A percentile compares a stretch with the other conserved stretches of the same genome.
These are phyloP conservation scores for Annulohypoxylon bovei DNA, from an alignment of 495 filamentous ascomycete species.

Conservation along the genomic window DNA sequence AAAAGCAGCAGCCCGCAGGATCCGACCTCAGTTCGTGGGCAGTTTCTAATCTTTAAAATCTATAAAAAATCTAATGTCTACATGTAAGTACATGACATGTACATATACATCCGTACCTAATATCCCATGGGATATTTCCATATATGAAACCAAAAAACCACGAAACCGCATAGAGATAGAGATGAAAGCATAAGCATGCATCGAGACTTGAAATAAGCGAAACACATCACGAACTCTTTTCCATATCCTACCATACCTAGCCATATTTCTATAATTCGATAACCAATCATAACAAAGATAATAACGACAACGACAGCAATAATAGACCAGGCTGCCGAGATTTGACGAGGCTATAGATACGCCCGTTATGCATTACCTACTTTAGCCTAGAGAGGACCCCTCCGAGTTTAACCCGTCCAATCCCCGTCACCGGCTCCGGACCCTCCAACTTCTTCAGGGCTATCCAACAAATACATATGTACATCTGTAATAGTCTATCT, in stretches of 20 bases:
- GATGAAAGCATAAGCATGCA: background rate
- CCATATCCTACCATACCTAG: background rate
- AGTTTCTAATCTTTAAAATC: background rate
- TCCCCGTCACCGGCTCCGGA: conserved; percentile 29
- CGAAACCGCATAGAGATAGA: conserved; percentile 1
- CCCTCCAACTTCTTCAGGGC: background rate
- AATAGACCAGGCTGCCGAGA: conserved; percentile 38
- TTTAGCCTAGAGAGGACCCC: conserved; percentile 47
- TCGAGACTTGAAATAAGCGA: background rate
- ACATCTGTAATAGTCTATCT: background rate
- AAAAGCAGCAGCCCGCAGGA: conserved; percentile 34
- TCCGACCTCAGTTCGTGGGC: conserved; percentile 15
- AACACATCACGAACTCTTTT: conserved; percentile 1
- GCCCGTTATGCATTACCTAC: conserved; percentile 39
- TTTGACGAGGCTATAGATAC: conserved; percentile 41
- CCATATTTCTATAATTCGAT: background rate
- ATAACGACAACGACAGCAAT: conserved; percentile 19
- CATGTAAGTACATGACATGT: background rate
- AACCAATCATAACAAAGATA: background rate
- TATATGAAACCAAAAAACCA: too few species aligned
- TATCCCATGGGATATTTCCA: conserved; percentile 2
- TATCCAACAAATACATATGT: background rate
- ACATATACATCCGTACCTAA: background rate
- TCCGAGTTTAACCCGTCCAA: conserved; percentile 48
- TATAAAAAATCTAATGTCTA: background rate